Evolutionary conservation across 139 green algal species (phyloP), one percentile per base, ranked within the genome.

Genomic region (Ostreobium quekettii): DNA sequence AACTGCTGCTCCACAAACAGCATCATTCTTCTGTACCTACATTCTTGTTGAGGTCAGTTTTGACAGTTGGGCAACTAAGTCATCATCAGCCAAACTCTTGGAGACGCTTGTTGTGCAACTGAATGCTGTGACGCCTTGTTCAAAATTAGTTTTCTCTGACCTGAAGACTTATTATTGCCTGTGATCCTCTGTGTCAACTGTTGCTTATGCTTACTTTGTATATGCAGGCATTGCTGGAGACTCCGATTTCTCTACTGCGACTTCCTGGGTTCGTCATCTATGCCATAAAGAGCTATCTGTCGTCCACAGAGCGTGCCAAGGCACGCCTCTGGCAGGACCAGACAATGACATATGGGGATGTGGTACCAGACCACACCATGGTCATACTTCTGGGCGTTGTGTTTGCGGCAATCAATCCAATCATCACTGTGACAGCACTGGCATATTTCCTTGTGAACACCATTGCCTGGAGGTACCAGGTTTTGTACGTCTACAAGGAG

Each of bases 11-110:
- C 78, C 78, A n/a, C 70, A 76, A 30, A 70, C 74, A 60, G 56
- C 72, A 0, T 76, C 78, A 37, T 84, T 84, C 71, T 84, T 81
- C 68, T 75, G 80, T 57, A 76, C 67, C 39, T 84, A 78, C 61
- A 67, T 76, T 24, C 57, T 66, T 19, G 42, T 53, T 19, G 42
- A 53, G 42, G 42, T 53, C 15, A 19, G 42, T n/a, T n/a, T n/a
- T n/a, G n/a, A n/a, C n/a, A n/a, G n/a, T n/a, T n/a, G n/a, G n/a
- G n/a, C n/a, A n/a, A n/a, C n/a, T n/a, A n/a, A n/a, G n/a, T n/a
- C n/a, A n/a, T n/a, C n/a, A n/a, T n/a, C n/a, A n/a, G n/a, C n/a
- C n/a, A n/a, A n/a, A n/a, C n/a, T n/a, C n/a, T n/a, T n/a, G n/a
- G n/a, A n/a, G n/a, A n/a, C n/a, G n/a, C n/a, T n/a, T n/a, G n/a